A percentile compares a stretch with the other conserved stretches of the same genome.
phyloP scores from a whole-genome alignment of 2,329 filamentous ascomycete species.

The Plenodomus tracheiphilus region DNA sequence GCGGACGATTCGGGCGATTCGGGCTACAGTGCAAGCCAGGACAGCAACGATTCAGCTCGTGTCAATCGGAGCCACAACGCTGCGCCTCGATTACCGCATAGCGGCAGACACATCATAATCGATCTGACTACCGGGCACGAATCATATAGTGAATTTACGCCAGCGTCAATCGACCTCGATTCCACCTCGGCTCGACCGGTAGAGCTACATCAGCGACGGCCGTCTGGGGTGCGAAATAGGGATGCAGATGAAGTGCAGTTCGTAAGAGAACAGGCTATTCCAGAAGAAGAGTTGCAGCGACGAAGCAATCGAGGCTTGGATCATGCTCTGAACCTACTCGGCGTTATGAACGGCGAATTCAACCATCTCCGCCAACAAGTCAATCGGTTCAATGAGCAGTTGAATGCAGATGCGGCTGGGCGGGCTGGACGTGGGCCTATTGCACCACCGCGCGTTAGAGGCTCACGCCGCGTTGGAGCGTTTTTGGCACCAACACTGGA shows the following conservation, averaged over 20 bases:
- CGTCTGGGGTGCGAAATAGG: slow-evolving; percentile 2
- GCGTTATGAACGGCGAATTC: slow-evolving; percentile 18
- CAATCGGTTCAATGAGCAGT: slow-evolving; percentile 21
- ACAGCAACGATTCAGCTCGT: slow-evolving; percentile 1
- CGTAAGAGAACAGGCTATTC: slow-evolving; percentile 25
- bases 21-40: slow-evolving; percentile 18
- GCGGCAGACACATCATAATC: slow-evolving; percentile 48
- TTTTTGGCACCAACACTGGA: slow-evolving; percentile 38
- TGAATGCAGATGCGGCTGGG: slow-evolving; percentile 1
- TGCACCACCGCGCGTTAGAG: slow-evolving; percentile 13
- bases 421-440: slow-evolving; percentile 18
- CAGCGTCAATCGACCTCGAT: slow-evolving; percentile 53
- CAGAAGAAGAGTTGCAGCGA: slow-evolving; percentile 20
- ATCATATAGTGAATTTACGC: slow-evolving; percentile 28
- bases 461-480: slow-evolving; percentile 17
- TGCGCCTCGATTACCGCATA: slow-evolving; percentile 44
- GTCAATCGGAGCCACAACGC: slow-evolving; percentile 11
- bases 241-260: slow-evolving; percentile 39
- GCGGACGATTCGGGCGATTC: slow-evolving; percentile 32
- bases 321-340: slow-evolving; percentile 22
- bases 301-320: slow-evolving; percentile 22
- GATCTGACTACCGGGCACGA: slow-evolving; percentile 44
- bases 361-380: slow-evolving; percentile 26
- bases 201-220: slow-evolving; percentile 16
- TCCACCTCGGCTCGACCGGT: slow-evolving; percentile 46